Percentiles rank a stretch among this genome's conserved stretches.
Conservation (phyloP, 192 early-diverging fungal species). For the Backusella sp. region DNA sequence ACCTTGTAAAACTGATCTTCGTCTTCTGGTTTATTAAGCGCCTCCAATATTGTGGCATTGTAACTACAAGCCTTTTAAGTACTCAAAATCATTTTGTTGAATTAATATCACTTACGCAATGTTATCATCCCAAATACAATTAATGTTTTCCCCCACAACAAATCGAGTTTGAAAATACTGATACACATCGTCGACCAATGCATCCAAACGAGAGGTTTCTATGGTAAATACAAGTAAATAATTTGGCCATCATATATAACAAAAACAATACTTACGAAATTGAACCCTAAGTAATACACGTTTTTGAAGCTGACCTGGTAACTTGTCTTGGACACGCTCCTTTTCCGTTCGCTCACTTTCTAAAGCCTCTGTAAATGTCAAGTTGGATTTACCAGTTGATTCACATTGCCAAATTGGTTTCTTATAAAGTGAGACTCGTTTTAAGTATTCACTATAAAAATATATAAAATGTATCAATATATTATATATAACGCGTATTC, state of each 20-base stretch:
- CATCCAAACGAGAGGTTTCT: constrained; percentile 57
- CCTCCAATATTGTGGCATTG: constrained; percentile 38
- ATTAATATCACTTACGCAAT: constrained; percentile 24
- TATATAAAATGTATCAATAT: background rate
- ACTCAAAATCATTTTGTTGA: background rate
- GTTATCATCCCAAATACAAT: constrained; percentile 47
- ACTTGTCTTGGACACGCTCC: constrained; percentile 58
- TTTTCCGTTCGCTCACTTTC: constrained; percentile 69
- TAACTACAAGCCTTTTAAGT: constrained; percentile 32
- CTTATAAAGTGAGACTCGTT: constrained; percentile 53
- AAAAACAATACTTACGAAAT: constrained; percentile 57
- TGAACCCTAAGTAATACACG: constrained; percentile 65
- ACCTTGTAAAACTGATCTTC: constrained; percentile 43
- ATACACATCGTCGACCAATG: constrained; percentile 61
- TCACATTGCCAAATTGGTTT: constrained; percentile 78
- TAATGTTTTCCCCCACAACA: constrained; percentile 53
- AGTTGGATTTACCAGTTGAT: constrained; percentile 64
- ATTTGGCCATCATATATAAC: background rate
- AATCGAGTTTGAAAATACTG: constrained; percentile 55
- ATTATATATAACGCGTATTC: background rate
- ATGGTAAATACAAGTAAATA: background rate
- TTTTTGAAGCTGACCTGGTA: constrained; percentile 65
- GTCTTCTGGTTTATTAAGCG: constrained; percentile 6
- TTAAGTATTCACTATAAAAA: constrained; percentile 27
- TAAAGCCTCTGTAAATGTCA: constrained; percentile 83